Evolutionary conservation across 352 stramenopile species (phyloP).

Genomic region (Phytophthora boehmeriae): DNA sequence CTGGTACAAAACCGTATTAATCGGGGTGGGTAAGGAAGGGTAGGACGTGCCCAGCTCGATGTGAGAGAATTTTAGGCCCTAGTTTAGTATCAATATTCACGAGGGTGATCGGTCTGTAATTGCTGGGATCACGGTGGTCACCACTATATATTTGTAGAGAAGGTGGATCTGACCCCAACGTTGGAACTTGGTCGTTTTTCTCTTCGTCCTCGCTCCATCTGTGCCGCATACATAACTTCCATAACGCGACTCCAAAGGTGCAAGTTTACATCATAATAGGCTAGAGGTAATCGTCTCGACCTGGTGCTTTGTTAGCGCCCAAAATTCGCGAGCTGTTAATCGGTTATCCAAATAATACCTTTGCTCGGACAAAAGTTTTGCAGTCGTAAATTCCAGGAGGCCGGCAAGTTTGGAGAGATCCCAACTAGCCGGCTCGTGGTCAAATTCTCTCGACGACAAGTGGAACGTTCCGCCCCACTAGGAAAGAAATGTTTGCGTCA

Average conservation of each 20-base stretch:
- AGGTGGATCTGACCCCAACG: background rate
- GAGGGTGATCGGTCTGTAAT: conserved; percentile 6
- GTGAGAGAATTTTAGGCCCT: background rate
- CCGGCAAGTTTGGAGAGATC: background rate
- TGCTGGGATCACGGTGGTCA: background rate
- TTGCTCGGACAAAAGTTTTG: background rate
- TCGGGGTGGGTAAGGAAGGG: background rate
- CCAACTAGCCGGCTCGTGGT: background rate
- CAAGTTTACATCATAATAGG: background rate
- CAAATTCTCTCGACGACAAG: background rate
- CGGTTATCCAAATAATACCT: background rate
- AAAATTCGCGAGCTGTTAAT: background rate
- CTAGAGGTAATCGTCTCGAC: background rate
- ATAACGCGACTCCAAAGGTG: background rate
- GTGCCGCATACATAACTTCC: background rate
- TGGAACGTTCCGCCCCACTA: background rate
- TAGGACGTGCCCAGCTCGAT: background rate
- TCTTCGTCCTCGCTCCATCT: background rate
- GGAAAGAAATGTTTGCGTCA: background rate
- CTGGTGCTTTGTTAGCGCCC: background rate
- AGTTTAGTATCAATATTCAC: conserved; percentile 5
- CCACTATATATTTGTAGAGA: background rate
- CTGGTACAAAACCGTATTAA: background rate
- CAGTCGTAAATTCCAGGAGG: background rate
- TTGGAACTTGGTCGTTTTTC: conserved; percentile 4